Percentiles rank a stretch among this genome's conserved stretches.
Conservation (phyloP, 192 early-diverging fungal species). For the Umbelopsis ramanniana region DNA sequence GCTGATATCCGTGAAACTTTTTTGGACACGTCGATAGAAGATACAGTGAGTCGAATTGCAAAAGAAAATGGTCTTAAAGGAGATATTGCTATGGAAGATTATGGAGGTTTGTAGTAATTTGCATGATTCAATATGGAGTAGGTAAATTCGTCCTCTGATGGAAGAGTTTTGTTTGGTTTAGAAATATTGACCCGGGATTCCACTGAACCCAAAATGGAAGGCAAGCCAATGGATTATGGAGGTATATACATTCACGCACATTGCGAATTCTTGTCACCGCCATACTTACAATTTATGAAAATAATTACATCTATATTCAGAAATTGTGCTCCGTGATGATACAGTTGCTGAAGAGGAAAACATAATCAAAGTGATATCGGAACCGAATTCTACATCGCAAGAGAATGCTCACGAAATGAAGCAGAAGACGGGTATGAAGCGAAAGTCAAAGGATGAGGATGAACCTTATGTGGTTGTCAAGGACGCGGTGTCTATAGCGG, state of each 20-base stretch:
- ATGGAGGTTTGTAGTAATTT: not conserved
- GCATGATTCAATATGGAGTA: no score
- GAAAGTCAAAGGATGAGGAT: not conserved
- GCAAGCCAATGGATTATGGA: no score
- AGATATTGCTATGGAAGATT: not conserved
- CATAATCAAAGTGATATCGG: not conserved
- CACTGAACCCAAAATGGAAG: no score
- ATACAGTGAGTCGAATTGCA: not conserved
- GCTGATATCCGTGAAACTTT: not conserved
- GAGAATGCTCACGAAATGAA: not conserved
- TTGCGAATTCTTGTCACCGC: no score
- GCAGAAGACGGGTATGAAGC: slow-evolving; percentile 2
- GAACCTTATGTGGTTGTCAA: not conserved
- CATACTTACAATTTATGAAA: no score
- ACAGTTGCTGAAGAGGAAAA: not conserved
- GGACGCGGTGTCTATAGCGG: not conserved
- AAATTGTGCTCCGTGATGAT: not conserved
- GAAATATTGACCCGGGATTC: not conserved
- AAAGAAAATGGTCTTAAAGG: not conserved
- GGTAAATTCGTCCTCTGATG: no score
- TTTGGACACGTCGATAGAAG: not conserved
- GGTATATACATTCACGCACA: no score
- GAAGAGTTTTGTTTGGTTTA: not conserved
- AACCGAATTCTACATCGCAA: not conserved
- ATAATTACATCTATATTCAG: no score